Percentiles rank a stretch among this genome's conserved stretches.
Evolutionary conservation across 345 rosid species (phyloP).

Genomic region (Mercurialis annua): DNA sequence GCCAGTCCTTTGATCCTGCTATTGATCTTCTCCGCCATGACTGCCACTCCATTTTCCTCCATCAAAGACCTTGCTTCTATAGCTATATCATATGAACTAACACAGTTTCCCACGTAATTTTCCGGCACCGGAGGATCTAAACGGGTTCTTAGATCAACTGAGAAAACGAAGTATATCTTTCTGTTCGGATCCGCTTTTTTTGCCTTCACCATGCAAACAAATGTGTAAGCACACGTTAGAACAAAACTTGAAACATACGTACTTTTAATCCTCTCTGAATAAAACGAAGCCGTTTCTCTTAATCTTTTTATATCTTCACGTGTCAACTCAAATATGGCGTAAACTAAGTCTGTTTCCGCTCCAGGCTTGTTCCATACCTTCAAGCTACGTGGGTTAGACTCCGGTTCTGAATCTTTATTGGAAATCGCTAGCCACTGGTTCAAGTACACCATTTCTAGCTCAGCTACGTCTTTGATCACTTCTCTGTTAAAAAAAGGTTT

Average conservation of each 20-base stretch:
- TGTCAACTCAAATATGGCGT: constrained; percentile 6
- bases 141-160: constrained; percentile 12
- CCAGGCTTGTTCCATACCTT: too few relatives aligned
- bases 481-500: too few relatives aligned
- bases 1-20: not conserved
- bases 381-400: too few relatives aligned
- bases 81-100: not conserved
- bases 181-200: not conserved
- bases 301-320: not conserved
- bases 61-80: not conserved
- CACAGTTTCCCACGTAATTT: constrained; percentile 20
- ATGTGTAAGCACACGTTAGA: not conserved
- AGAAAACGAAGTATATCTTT: not conserved
- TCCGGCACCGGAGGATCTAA: constrained; percentile 11
- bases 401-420: too few relatives aligned
- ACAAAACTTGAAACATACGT: not conserved
- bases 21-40: not conserved
- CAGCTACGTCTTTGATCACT: too few relatives aligned
- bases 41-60: constrained; percentile 7
- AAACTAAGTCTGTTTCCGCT: too few relatives aligned
- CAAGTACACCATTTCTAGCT: too few relatives aligned
- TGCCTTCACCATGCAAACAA: not conserved
- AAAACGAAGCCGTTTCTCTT: not conserved
- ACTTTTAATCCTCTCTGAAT: not conserved
- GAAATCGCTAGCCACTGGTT: too few relatives aligned